phyloP scores from a whole-genome alignment of 805 yeast species.

The Yarrowia keelungensis region DNA sequence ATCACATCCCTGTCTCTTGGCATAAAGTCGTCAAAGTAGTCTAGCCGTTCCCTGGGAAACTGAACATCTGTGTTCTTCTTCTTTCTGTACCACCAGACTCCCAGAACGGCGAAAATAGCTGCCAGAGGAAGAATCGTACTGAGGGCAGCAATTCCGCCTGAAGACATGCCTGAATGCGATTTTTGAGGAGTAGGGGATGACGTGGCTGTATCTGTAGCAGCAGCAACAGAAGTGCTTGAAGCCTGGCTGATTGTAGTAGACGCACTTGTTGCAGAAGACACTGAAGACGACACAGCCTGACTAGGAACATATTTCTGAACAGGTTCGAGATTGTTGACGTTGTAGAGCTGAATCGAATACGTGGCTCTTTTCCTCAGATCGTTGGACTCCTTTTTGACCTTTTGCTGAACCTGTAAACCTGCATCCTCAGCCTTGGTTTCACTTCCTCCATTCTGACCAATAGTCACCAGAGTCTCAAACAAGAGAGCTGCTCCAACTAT shows the following conservation, averaged over 20 bases:
- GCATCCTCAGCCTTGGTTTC: background rate
- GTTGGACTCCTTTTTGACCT: background rate
- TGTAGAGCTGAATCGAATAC: slow-evolving; percentile 24
- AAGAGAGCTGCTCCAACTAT: slow-evolving; percentile 16
- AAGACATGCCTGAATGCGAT: background rate
- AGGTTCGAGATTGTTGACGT: slow-evolving; percentile 25
- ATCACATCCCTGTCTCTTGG: background rate
- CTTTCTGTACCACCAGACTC: slow-evolving; percentile 11
- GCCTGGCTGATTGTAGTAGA: slow-evolving; percentile 4
- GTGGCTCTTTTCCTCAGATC: background rate
- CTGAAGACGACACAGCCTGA: background rate
- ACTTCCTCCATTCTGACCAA: background rate
- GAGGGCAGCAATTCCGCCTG: slow-evolving; percentile 21
- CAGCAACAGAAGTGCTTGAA: background rate
- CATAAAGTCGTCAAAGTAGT: slow-evolving; percentile 32
- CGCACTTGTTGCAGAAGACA: background rate
- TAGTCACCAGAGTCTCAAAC: slow-evolving; percentile 31
- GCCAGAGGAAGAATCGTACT: slow-evolving; percentile 16
- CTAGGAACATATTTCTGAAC: slow-evolving; percentile 33
- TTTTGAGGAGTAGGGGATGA: slow-evolving; percentile 1
- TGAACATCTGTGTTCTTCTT: slow-evolving; percentile 10
- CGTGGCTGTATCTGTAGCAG: background rate
- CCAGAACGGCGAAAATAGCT: background rate
- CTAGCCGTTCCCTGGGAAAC: slow-evolving; percentile 19
- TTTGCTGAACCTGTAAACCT: background rate